Evolutionary conservation across 2,329 filamentous ascomycete genomes (phyloP), one percentile per base, ranked within the genome.

Genomic region (Ceratocystis harringtonii): DNA sequence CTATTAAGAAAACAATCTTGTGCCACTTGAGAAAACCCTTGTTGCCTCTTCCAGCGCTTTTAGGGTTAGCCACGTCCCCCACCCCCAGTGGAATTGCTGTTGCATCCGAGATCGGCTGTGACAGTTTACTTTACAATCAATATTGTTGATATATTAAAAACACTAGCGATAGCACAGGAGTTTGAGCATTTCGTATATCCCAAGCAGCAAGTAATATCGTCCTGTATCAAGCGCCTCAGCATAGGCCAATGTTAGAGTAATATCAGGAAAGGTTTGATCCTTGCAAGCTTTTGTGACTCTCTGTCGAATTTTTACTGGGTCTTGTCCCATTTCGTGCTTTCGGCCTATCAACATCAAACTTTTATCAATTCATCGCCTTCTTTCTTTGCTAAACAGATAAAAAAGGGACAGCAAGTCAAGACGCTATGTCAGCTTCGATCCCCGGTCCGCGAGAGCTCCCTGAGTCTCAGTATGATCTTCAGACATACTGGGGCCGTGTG

Each of bases 401-500:
- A 7, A 19, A 45, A n/a, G 25, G 10, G 36, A n/a, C 44, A n/a
- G 25, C 10, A 43, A 60, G 48, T 8, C 28, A 19, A 44, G 28
- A 19, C 15, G 64, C 17, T 64, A 87, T 88, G 85, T 87, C 85
- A 66, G 79, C 84, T 67, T 86, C 85, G 28, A 75, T 87, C 41
- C 84, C 84, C 61, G 85, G 85, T 67, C 77, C 77, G 71, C 88
- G 92, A 75, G 90, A 96, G 75, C 81, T 96, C 69, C 94, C 94
- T 68, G 84, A 86, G 66, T 99, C 94, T 65, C 90, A 91, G 76
- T 92, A 95, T 82, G 90, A 99, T 74, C 81, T 99, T 72, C 84
- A 77, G 73, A 96, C 92, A 60, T 99, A 99, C 78, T 94, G 89
- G 89, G 94, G 94, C 69, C 86, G 94, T 67, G 94, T 97, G 72